Conservation (phyloP, 2,329 filamentous ascomycete genomes). For the Hypoxylon sp. region DNA sequence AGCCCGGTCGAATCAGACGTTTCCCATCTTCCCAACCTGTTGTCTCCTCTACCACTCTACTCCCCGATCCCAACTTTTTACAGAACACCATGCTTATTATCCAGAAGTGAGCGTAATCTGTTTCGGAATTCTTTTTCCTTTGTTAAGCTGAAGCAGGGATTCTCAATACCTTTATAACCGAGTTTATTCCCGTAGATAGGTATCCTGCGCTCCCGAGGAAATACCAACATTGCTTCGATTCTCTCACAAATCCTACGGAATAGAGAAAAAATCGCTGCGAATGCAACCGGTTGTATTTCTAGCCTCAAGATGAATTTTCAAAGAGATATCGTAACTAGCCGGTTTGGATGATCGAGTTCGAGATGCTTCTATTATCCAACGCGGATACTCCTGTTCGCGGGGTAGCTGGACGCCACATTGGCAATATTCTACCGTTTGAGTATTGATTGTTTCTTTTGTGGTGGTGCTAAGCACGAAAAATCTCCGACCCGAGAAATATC, state of each 20-base stretch:
- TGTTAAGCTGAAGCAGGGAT: conserved; percentile 16
- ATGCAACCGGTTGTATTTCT: too few relatives aligned
- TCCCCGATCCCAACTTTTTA: conserved; percentile 30
- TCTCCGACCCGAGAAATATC: conserved; percentile 20
- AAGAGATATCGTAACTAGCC: too few relatives aligned
- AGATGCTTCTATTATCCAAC: background rate
- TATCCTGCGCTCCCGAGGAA: conserved; percentile 4
- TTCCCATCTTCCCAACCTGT: conserved; percentile 37
- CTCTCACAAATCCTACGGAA: too few relatives aligned
- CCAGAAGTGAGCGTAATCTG: conserved; percentile 19
- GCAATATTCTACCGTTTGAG: background rate
- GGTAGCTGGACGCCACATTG: conserved; percentile 9
- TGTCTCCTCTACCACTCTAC: conserved; percentile 32
- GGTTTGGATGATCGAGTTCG: background rate
- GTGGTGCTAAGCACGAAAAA: conserved; percentile 13
- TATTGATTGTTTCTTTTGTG: background rate
- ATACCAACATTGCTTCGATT: conserved; percentile 7
- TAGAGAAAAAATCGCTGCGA: too few relatives aligned
- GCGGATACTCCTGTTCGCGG: background rate
- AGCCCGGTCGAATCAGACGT: conserved; percentile 43
- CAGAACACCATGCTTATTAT: conserved; percentile 26
- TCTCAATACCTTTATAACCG: conserved; percentile 16
- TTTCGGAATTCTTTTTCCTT: conserved; percentile 18
- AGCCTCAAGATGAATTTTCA: too few relatives aligned
- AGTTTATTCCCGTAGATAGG: conserved; percentile 8